These are phyloP conservation scores for Saksenaea oblongispora DNA, from an alignment of 371 early-diverging fungal genomes.

Conservation along the genomic window DNA sequence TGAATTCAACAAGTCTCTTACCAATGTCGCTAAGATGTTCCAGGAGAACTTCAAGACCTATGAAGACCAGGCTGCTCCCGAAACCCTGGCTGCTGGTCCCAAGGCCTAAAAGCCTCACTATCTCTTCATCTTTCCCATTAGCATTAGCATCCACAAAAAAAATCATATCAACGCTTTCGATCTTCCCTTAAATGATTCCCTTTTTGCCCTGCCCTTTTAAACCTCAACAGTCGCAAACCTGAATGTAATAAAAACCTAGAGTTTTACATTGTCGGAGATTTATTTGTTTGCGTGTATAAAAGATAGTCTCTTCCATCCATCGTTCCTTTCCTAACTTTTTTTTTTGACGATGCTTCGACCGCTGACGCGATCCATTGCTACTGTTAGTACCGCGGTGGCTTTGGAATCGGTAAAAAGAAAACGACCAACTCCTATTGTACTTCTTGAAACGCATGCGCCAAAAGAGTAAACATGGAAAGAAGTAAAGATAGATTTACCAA, in stretches of 20 bases:
- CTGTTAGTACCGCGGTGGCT: neutral
- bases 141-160: slow-evolving; percentile 7
- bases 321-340: neutral
- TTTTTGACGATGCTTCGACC: neutral
- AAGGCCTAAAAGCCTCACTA: slow-evolving; percentile 17
- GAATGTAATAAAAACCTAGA: neutral
- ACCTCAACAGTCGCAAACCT: neutral
- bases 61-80: slow-evolving; percentile 74
- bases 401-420: slow-evolving; percentile 1
- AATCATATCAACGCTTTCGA: neutral
- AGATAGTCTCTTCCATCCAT: no score
- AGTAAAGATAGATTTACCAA: neutral
- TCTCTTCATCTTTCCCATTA: neutral
- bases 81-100: slow-evolving; percentile 76
- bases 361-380: neutral
- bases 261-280: neutral
- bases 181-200: neutral
- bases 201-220: neutral
- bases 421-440: slow-evolving; percentile 16
- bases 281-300: neutral
- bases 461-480: slow-evolving; percentile 4
- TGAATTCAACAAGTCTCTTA: slow-evolving; percentile 61
- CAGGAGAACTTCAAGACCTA: slow-evolving; percentile 84
- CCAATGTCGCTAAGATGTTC: slow-evolving; percentile 81
- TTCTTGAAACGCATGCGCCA: slow-evolving; percentile 8